A percentile compares a stretch with the other conserved stretches of the same genome.
Conservation (phyloP, 176 grass and related monocot species). For the Alloteropsis semialata region DNA sequence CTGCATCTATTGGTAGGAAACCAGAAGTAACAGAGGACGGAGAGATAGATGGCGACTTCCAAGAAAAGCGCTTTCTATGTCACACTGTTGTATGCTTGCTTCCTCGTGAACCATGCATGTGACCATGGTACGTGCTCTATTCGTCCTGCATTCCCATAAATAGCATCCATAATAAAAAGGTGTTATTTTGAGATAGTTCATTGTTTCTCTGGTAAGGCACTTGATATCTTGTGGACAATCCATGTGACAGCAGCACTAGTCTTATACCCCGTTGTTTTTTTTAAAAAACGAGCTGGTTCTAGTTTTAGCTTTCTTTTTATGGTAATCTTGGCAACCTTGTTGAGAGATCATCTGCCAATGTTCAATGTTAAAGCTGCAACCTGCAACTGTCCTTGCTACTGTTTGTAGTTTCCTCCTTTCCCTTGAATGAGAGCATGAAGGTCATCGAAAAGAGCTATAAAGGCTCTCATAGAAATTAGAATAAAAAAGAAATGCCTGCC, state of each 20-base stretch:
- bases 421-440: background rate
- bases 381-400: background rate
- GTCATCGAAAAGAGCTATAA: background rate
- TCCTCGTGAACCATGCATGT: conserved; percentile 34
- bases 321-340: background rate
- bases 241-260: background rate
- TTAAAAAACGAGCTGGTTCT: background rate
- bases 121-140: conserved; percentile 23
- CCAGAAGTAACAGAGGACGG: background rate
- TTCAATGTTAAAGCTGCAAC: background rate
- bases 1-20: background rate
- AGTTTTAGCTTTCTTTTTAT: background rate
- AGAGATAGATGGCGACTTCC: background rate
- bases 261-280: background rate
- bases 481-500: background rate
- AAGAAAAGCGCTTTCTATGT: background rate
- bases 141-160: background rate
- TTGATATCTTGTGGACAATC: conserved; percentile 19
- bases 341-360: background rate
- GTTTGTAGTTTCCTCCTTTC: background rate
- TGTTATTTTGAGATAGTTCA: background rate
- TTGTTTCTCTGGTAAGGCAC: background rate
- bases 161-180: background rate
- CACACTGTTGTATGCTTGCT: conserved; percentile 3
- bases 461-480: background rate